Percentiles rank a stretch among this genome's conserved stretches.
Evolutionary conservation across 78 protist genomes (phyloP).

Genomic region (Dictyostelium capitatum): DNA sequence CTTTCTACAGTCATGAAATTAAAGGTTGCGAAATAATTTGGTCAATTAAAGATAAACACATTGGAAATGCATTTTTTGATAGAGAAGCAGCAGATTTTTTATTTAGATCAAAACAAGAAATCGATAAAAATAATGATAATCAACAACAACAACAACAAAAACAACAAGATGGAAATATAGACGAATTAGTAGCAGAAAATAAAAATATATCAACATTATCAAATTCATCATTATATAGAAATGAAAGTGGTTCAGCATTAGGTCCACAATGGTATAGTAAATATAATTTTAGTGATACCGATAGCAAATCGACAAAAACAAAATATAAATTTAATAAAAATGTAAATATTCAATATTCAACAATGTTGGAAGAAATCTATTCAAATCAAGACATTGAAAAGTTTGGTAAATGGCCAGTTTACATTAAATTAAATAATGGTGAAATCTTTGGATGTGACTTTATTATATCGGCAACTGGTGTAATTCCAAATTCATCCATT

Average conservation of each 20-base stretch:
- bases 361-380: not conserved
- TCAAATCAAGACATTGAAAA: not conserved
- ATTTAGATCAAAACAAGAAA: not conserved
- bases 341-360: conserved; percentile 29
- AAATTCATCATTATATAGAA: not conserved
- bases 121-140: not conserved
- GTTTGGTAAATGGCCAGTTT: conserved; percentile 16
- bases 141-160: not conserved
- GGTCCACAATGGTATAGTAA: conserved; percentile 80
- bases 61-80: conserved; percentile 77
- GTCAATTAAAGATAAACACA: conserved; percentile 68
- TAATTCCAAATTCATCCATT: conserved; percentile 19
- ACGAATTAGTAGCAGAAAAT: conserved; percentile 3
- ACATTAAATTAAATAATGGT: conserved; percentile 25
- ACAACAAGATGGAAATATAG: not conserved
- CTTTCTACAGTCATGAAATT: conserved; percentile 33
- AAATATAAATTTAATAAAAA: not conserved
- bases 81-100: conserved; percentile 53
- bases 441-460: conserved; percentile 64
- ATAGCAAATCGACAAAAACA: not conserved
- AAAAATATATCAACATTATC: not conserved
- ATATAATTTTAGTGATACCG: conserved; percentile 40
- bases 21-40: conserved; percentile 40
- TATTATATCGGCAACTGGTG: conserved; percentile 69
- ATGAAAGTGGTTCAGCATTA: not conserved